Conservation (phyloP, 1,139 yeast genomes). For the Magnusiomyces tetraspermus region DNA sequence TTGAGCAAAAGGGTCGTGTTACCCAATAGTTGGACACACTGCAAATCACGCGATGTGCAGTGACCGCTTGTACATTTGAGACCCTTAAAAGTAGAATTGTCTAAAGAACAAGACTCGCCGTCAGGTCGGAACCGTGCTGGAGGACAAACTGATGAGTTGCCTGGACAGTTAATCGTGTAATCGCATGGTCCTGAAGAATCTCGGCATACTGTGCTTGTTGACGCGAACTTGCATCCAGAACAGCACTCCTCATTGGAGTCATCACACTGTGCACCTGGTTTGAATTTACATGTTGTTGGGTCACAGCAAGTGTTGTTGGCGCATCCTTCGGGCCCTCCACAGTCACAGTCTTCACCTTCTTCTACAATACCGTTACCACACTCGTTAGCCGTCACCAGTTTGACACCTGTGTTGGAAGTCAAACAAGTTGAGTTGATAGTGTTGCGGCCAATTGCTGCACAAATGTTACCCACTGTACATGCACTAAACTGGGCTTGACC, state of each 20-base stretch:
- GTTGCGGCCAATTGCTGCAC: conserved; percentile 28
- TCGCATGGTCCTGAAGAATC: conserved; percentile 33
- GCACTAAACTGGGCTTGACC: conserved; percentile 28
- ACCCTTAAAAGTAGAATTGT: conserved; percentile 16
- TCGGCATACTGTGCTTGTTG: conserved; percentile 28
- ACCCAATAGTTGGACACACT: conserved; percentile 29
- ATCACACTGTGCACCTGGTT: conserved; percentile 32
- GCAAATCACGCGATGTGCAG: conserved; percentile 33
- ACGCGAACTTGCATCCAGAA: conserved; percentile 28
- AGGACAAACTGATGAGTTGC: conserved; percentile 32
- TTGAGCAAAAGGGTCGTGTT: conserved; percentile 23
- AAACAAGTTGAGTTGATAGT: conserved; percentile 31
- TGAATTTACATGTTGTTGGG: conserved; percentile 32
- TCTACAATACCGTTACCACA: conserved; percentile 37
- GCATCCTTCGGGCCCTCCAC: conserved; percentile 32
- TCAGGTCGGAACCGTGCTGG: conserved; percentile 23
- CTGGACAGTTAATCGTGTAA: conserved; percentile 32
- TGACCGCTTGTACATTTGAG: conserved; percentile 33
- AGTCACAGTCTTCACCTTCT: conserved; percentile 36
- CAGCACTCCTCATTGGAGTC: conserved; percentile 33
- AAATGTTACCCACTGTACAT: conserved; percentile 34
- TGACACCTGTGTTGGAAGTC: conserved; percentile 29
- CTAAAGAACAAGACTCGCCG: conserved; percentile 27
- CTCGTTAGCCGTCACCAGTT: conserved; percentile 28
- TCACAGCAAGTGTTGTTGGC: conserved; percentile 29